Percentiles rank a stretch among this genome's conserved stretches.
phyloP scores from a whole-genome alignment of 768 basidiomycete genomes.

The Austroboletus eburneus region DNA sequence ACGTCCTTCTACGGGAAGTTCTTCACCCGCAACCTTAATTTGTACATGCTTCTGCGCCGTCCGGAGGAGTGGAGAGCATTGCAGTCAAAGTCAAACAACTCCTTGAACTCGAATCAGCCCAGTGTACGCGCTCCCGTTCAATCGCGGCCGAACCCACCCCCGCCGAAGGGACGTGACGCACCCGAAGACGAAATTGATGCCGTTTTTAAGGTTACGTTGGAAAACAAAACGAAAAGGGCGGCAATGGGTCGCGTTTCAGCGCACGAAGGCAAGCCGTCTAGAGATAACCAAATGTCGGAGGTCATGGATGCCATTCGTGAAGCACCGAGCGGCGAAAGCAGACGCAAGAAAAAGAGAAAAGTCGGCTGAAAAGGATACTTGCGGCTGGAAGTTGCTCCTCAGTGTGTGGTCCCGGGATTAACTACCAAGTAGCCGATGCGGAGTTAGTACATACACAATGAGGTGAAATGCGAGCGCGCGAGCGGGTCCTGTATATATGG shows the following conservation, averaged over 20 bases:
- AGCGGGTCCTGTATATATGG: too few species aligned
- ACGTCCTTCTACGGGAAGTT: constrained; percentile 84
- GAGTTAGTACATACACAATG: too few species aligned
- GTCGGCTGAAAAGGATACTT: neutral
- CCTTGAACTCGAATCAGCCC: constrained; percentile 10
- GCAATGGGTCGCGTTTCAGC: constrained; percentile 32
- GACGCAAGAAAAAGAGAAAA: constrained; percentile 32
- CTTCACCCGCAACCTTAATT: constrained; percentile 73
- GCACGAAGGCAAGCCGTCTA: constrained; percentile 9
- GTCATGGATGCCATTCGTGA: constrained; percentile 58
- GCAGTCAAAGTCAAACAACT: constrained; percentile 44
- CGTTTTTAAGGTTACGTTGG: constrained; percentile 56
- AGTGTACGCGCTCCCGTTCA: constrained; percentile 13
- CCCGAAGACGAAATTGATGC: constrained; percentile 70
- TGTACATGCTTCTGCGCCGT: constrained; percentile 71
- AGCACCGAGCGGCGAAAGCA: constrained; percentile 48
- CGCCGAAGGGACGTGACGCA: constrained; percentile 43
- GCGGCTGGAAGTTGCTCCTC: too few species aligned
- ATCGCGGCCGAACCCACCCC: neutral
- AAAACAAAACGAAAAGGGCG: constrained; percentile 56
- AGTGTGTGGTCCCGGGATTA: too few species aligned
- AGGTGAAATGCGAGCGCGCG: too few species aligned
- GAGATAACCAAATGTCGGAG: constrained; percentile 41
- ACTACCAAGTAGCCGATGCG: too few species aligned
- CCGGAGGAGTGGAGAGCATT: constrained; percentile 82